Conservation (phyloP, 2,329 filamentous ascomycete genomes). For the Fusarium paranaense region DNA sequence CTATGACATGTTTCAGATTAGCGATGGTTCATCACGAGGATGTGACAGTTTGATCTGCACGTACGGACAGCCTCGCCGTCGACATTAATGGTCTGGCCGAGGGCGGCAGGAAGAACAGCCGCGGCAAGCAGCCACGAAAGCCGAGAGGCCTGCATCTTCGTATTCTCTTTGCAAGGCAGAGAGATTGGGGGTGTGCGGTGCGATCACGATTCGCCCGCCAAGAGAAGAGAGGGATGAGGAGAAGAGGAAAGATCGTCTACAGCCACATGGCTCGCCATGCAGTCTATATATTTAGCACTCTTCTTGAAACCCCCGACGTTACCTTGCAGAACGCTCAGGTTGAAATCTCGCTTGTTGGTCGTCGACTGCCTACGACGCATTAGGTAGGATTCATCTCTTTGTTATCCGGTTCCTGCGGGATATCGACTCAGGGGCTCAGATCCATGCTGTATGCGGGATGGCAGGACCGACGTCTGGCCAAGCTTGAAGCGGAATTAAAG, state of each 20-base stretch:
- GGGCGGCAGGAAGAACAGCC: slow-evolving; percentile 5
- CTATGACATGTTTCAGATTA: slow-evolving; percentile 31
- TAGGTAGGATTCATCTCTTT: slow-evolving; percentile 29
- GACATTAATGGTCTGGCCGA: slow-evolving; percentile 35
- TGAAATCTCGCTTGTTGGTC: slow-evolving; percentile 2
- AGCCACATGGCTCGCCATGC: slow-evolving; percentile 24
- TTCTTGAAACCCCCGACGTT: neutral
- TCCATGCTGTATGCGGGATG: slow-evolving; percentile 16
- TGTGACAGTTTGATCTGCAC: slow-evolving; percentile 4
- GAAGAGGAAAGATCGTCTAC: slow-evolving; percentile 13
- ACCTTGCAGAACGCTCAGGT: neutral
- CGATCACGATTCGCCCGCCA: slow-evolving; percentile 4
- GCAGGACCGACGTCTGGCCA: neutral
- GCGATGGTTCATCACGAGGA: slow-evolving; percentile 1
- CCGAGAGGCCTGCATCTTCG: slow-evolving; percentile 20
- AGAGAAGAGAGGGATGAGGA: slow-evolving; percentile 14
- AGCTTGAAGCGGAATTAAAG: neutral
- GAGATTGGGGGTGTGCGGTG: slow-evolving; percentile 14
- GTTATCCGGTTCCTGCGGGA: neutral
- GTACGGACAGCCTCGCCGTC: slow-evolving; percentile 35
- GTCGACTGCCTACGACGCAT: slow-evolving; percentile 12
- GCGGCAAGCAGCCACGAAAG: slow-evolving; percentile 31
- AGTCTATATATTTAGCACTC: slow-evolving; percentile 29
- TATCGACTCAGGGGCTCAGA: slow-evolving; percentile 8
- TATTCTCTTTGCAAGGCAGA: neutral